Evolutionary conservation across 306 rosid genomes (phyloP).

Genomic region (Neltuma alba): DNA sequence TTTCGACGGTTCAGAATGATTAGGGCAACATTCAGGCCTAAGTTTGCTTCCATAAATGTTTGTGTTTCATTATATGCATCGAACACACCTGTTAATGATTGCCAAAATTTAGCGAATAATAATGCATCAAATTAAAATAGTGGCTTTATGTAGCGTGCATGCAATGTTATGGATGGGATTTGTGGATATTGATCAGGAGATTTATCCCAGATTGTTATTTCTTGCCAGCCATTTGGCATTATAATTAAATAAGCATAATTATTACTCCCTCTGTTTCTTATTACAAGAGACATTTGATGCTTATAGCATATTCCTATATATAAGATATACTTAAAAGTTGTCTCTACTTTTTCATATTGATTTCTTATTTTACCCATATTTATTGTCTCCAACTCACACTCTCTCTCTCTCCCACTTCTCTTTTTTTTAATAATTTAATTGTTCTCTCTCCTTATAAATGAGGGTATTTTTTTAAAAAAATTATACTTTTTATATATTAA

Average conservation of each 20-base stretch:
- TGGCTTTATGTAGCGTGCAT: slow-evolving; percentile 18
- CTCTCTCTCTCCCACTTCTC: too few relatives aligned
- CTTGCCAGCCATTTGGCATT: slow-evolving; percentile 29
- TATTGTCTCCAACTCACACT: too few relatives aligned
- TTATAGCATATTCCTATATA: too few relatives aligned
- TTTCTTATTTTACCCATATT: too few relatives aligned
- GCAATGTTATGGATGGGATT: slow-evolving; percentile 13
- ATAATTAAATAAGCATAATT: neutral
- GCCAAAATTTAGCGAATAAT: slow-evolving; percentile 32
- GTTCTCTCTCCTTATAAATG: too few relatives aligned
- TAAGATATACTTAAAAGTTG: too few relatives aligned
- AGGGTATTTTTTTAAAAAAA: too few relatives aligned
- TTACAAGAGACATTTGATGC: too few relatives aligned
- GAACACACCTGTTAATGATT: slow-evolving; percentile 25
- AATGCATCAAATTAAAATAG: slow-evolving; percentile 17
- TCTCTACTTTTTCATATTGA: too few relatives aligned
- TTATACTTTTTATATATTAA: too few relatives aligned
- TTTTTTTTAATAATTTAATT: too few relatives aligned
- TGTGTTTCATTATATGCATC: slow-evolving; percentile 6
- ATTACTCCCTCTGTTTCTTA: too few relatives aligned
- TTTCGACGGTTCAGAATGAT: slow-evolving; percentile 19
- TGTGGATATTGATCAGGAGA: slow-evolving; percentile 20
- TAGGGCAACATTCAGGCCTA: neutral
- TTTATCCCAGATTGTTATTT: slow-evolving; percentile 32
- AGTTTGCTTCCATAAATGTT: slow-evolving; percentile 20